Conservation (phyloP, 2,329 filamentous ascomycete species). For the Hymenoscyphus fraxineus region DNA sequence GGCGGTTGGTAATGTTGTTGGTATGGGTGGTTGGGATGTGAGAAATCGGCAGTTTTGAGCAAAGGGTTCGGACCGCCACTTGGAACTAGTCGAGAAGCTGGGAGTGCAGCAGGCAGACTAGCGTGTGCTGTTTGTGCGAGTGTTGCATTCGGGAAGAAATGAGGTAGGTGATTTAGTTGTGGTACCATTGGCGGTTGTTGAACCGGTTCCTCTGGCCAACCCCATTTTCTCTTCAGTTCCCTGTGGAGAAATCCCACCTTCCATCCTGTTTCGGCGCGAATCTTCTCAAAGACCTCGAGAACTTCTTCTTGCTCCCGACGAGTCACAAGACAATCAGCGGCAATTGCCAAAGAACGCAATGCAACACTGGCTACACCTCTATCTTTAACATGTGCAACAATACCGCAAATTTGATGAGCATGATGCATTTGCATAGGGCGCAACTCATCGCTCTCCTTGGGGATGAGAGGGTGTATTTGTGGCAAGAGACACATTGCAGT, state of each 20-base stretch:
- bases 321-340: slow-evolving; percentile 66
- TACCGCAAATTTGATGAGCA: slow-evolving; percentile 82
- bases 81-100: slow-evolving; percentile 25
- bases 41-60: slow-evolving; percentile 69
- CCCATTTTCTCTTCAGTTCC: slow-evolving; percentile 74
- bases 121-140: slow-evolving; percentile 20
- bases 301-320: slow-evolving; percentile 76
- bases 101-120: slow-evolving; percentile 27
- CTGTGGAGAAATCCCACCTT: slow-evolving; percentile 66
- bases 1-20: slow-evolving; percentile 76
- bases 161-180: slow-evolving; percentile 25
- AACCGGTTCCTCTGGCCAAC: slow-evolving; percentile 51
- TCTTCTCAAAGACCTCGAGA: slow-evolving; percentile 69
- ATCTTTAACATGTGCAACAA: slow-evolving; percentile 80
- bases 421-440: slow-evolving; percentile 67
- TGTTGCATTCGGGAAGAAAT: slow-evolving; percentile 30
- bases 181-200: slow-evolving; percentile 24
- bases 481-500: slow-evolving; percentile 78
- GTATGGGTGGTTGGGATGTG: slow-evolving; percentile 74
- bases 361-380: slow-evolving; percentile 74
- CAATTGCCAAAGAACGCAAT: slow-evolving; percentile 73
- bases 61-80: slow-evolving; percentile 65
- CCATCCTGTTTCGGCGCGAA: slow-evolving; percentile 76
- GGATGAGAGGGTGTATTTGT: slow-evolving; percentile 70
- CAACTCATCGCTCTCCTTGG: slow-evolving; percentile 58